A percentile compares a stretch with the other conserved stretches of the same genome.
These are phyloP conservation scores for Parietichytrium sp. DNA, from an alignment of 108 stramenopile genomes.

Conservation along the genomic window DNA sequence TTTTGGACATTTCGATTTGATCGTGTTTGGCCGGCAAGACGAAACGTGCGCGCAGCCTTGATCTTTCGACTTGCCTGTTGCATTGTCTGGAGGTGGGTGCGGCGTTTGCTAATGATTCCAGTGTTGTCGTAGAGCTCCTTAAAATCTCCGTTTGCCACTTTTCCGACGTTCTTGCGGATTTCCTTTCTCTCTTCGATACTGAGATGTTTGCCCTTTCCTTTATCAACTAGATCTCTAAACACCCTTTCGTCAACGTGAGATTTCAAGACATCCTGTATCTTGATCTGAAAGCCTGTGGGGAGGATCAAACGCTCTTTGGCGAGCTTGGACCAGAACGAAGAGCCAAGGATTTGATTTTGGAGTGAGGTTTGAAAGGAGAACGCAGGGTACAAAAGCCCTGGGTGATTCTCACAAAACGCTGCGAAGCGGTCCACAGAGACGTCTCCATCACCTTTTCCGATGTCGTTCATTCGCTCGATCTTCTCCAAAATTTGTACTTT, in stretches of 20 bases:
- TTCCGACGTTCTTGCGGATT: no score
- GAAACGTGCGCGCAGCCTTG: no score
- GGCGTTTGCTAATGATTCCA: no score
- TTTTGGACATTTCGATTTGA: no score
- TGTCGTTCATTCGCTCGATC: conserved; percentile 32
- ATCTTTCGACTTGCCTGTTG: no score
- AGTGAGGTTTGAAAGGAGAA: conserved; percentile 54
- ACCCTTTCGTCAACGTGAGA: conserved; percentile 50
- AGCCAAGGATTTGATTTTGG: conserved; percentile 53
- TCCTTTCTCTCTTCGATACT: no score
- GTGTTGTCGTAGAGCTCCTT: no score
- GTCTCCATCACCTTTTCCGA: not conserved
- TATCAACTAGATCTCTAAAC: conserved; percentile 41
- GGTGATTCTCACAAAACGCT: conserved; percentile 59
- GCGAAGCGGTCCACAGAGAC: conserved; percentile 49
- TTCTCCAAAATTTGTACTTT: conserved; percentile 46
- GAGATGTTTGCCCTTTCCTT: no score
- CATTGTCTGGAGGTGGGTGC: no score
- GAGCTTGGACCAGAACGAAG: conserved; percentile 50
- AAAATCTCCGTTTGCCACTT: no score
- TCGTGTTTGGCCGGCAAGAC: no score
- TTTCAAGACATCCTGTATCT: conserved; percentile 48
- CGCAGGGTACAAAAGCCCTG: conserved; percentile 58
- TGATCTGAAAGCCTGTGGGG: conserved; percentile 49
- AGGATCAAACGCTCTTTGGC: conserved; percentile 48